These are phyloP conservation scores for Suhomyces terraborum DNA, from an alignment of 1,139 yeast genomes.

Conservation along the genomic window DNA sequence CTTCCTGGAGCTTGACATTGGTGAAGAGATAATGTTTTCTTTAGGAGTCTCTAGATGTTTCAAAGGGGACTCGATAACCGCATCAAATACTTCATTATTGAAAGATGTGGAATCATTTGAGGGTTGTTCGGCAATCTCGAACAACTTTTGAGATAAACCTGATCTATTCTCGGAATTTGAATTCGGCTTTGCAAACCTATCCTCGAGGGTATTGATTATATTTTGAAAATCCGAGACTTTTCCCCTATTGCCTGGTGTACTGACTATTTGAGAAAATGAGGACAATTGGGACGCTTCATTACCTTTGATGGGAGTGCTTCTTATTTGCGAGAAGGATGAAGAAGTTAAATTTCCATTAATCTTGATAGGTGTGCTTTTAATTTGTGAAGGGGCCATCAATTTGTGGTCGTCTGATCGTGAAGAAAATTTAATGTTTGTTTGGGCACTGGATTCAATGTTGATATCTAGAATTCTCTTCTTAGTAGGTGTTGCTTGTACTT, in stretches of 20 bases:
- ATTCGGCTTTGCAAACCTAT: constrained; percentile 7
- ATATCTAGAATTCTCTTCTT: constrained; percentile 17
- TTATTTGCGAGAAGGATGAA: constrained; percentile 6
- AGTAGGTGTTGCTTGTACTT: constrained; percentile 31
- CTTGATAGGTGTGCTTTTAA: not conserved
- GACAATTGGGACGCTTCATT: not conserved
- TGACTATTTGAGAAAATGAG: constrained; percentile 1
- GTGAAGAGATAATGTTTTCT: constrained; percentile 22
- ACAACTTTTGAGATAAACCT: constrained; percentile 7
- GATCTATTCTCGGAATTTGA: not conserved
- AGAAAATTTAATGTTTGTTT: not conserved
- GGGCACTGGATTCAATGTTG: not conserved
- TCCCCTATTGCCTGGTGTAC: constrained; percentile 10
- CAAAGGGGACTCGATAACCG: constrained; percentile 4
- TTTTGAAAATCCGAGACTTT: constrained; percentile 6
- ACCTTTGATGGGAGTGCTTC: constrained; percentile 3
- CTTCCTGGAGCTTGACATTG: constrained; percentile 16
- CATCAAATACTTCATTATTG: not conserved
- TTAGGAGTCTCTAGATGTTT: constrained; percentile 8
- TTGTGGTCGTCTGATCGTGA: too few species aligned
- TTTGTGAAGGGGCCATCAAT: not conserved
- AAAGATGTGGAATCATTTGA: not conserved
- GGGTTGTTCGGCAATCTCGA: constrained; percentile 3
- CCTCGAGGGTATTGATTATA: constrained; percentile 15
- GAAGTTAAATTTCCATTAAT: not conserved